Conservation (phyloP, 192 early-diverging fungal species). For the Ambispora gerdemannii region DNA sequence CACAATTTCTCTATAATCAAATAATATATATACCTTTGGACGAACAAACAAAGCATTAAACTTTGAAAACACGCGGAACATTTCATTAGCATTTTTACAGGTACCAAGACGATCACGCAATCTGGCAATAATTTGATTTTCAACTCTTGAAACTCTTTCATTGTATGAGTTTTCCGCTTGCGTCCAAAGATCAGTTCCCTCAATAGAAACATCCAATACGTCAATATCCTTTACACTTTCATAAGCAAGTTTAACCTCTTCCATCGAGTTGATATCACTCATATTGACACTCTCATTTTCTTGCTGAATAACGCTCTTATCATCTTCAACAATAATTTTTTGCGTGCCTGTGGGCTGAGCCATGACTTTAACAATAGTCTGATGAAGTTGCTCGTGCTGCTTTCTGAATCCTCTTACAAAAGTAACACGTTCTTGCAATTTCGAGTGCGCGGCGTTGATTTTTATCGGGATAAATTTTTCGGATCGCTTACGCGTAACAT, state of each 20-base stretch:
- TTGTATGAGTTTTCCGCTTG: slow-evolving; percentile 89
- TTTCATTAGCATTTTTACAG: slow-evolving; percentile 95
- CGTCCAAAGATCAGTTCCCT: slow-evolving; percentile 93
- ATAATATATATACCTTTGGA: slow-evolving; percentile 75
- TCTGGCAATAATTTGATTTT: slow-evolving; percentile 93
- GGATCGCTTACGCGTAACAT: slow-evolving; percentile 79
- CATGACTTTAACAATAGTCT: slow-evolving; percentile 94
- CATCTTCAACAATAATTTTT: slow-evolving; percentile 38
- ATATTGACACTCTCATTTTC: slow-evolving; percentile 50
- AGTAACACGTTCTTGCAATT: slow-evolving; percentile 88
- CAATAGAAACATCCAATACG: slow-evolving; percentile 86
- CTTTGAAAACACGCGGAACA: slow-evolving; percentile 99
- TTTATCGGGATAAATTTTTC: slow-evolving; percentile 97
- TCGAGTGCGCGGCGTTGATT: slow-evolving; percentile 84
- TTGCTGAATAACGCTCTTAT: slow-evolving; percentile 39
- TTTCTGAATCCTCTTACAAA: slow-evolving; percentile 91
- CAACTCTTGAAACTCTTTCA: slow-evolving; percentile 89
- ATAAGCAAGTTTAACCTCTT: slow-evolving; percentile 87
- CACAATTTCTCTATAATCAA: too few species aligned
- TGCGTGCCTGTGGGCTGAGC: slow-evolving; percentile 50
- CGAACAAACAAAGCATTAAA: slow-evolving; percentile 99
- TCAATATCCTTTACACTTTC: slow-evolving; percentile 91
- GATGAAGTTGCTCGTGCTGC: slow-evolving; percentile 97
- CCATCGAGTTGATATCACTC: slow-evolving; percentile 74
- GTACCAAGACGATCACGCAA: slow-evolving; percentile 92